A percentile compares a stretch with the other conserved stretches of the same genome.
These are phyloP conservation scores for Wickerhamomyces chaumierensis DNA, from an alignment of 805 yeast genomes.

Conservation along the genomic window DNA sequence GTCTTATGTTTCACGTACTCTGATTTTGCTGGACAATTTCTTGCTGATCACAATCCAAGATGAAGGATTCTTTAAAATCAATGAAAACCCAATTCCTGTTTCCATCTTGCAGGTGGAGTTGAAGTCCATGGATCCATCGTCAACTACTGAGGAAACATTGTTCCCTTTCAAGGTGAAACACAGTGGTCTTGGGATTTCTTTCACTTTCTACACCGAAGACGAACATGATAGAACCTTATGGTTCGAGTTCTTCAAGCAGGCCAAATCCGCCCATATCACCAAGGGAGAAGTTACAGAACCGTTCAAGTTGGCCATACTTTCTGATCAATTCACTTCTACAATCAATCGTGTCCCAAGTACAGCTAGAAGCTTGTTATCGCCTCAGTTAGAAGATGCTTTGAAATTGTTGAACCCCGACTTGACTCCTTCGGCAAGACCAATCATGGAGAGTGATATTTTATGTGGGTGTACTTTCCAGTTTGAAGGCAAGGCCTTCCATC, in stretches of 20 bases:
- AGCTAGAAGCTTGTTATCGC: conserved; percentile 28
- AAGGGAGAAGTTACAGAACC: conserved; percentile 29
- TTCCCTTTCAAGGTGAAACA: conserved; percentile 40
- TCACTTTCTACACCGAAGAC: conserved; percentile 36
- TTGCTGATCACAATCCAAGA: conserved; percentile 51
- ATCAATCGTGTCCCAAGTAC: conserved; percentile 38
- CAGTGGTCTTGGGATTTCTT: conserved; percentile 45
- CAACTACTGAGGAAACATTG: conserved; percentile 7
- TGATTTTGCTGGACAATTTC: conserved; percentile 62
- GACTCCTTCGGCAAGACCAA: conserved; percentile 16
- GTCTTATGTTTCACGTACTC: conserved; percentile 25
- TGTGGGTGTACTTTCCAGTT: conserved; percentile 35
- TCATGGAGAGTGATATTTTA: conserved; percentile 26
- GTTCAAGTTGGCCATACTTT: conserved; percentile 37
- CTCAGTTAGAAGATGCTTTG: conserved; percentile 17
- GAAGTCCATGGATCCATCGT: conserved; percentile 20
- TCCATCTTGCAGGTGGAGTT: conserved; percentile 44
- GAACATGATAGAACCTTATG: conserved; percentile 45
- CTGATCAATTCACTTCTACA: conserved; percentile 59
- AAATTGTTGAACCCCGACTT: conserved; percentile 12
- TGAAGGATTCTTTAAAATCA: conserved; percentile 29
- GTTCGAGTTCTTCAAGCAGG: conserved; percentile 39
- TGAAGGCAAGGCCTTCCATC: conserved; percentile 31
- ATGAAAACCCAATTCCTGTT: conserved; percentile 51
- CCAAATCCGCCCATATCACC: conserved; percentile 26